Percentiles rank a stretch among this genome's conserved stretches.
Conservation (phyloP, 2,329 filamentous ascomycete genomes). For the Colletotrichum lupini region DNA sequence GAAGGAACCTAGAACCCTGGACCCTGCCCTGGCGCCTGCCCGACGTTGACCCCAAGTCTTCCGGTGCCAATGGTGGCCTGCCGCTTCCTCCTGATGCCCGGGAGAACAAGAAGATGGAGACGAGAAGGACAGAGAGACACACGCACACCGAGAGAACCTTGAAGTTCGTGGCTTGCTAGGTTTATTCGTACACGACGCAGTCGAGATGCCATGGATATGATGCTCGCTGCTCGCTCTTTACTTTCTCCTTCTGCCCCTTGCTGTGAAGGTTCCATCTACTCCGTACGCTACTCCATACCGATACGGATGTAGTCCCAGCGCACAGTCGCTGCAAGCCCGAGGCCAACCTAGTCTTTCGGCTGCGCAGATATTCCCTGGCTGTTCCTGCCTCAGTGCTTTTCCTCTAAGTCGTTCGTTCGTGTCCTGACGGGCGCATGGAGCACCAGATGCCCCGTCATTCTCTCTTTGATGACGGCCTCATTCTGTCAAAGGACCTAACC, state of each 20-base stretch:
- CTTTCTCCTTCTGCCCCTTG: neutral
- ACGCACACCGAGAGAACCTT: neutral
- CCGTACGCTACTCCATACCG: no score
- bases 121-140: no score
- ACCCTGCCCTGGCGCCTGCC: neutral
- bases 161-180: neutral
- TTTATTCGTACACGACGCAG: no score
- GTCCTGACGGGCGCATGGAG: neutral
- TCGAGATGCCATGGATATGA: neutral
- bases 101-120: neutral
- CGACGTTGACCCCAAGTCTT: conserved; percentile 4
- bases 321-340: neutral
- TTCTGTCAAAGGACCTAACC: conserved; percentile 1
- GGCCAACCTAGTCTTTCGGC: neutral
- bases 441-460: neutral
- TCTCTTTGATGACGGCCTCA: conserved; percentile 1
- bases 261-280: neutral
- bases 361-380: neutral
- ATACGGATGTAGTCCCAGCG: neutral
- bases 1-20: neutral
- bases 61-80: neutral
- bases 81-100: conserved; percentile 11
- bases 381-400: neutral
- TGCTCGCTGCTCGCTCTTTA: neutral
- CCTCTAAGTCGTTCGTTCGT: neutral